These are phyloP conservation scores for Sarcodon aspratus DNA, from an alignment of 768 basidiomycete genomes.

Conservation along the genomic window DNA sequence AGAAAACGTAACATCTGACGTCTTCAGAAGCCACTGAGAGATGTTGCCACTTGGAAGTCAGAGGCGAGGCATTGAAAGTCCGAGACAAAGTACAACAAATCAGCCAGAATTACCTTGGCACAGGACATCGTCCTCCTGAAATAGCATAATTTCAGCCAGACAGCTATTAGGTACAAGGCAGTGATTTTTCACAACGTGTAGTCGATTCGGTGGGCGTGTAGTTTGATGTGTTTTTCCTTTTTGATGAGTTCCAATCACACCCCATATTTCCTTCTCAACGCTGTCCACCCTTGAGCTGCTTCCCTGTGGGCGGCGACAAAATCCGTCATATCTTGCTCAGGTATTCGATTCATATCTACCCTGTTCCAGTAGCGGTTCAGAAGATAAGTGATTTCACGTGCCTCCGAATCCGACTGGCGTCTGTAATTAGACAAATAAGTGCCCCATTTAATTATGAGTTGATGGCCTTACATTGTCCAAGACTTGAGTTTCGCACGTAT, in stretches of 20 bases:
- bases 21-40: no score
- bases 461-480: slow-evolving; percentile 60
- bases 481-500: slow-evolving; percentile 74
- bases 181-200: slow-evolving; percentile 3
- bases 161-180: slow-evolving; percentile 2
- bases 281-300: slow-evolving; percentile 64
- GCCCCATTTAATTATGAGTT: background rate
- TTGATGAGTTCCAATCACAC: slow-evolving; percentile 21
- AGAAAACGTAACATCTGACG: no score
- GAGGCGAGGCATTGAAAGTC: no score
- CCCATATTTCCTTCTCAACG: slow-evolving; percentile 66
- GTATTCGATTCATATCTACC: slow-evolving; percentile 78
- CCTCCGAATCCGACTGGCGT: slow-evolving; percentile 60
- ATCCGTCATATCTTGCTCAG: slow-evolving; percentile 75
- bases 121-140: background rate
- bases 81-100: background rate
- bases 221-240: slow-evolving; percentile 2
- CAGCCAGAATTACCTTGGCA: background rate
- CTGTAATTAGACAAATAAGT: slow-evolving; percentile 23
- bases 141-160: background rate
- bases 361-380: slow-evolving; percentile 70
- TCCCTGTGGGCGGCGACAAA: slow-evolving; percentile 51
- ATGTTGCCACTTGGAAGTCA: no score
- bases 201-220: background rate
- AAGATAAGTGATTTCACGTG: slow-evolving; percentile 64